Conservation (phyloP, 225 moss, liverwort and hornwort species). For the Antitrichia curtipendula region DNA sequence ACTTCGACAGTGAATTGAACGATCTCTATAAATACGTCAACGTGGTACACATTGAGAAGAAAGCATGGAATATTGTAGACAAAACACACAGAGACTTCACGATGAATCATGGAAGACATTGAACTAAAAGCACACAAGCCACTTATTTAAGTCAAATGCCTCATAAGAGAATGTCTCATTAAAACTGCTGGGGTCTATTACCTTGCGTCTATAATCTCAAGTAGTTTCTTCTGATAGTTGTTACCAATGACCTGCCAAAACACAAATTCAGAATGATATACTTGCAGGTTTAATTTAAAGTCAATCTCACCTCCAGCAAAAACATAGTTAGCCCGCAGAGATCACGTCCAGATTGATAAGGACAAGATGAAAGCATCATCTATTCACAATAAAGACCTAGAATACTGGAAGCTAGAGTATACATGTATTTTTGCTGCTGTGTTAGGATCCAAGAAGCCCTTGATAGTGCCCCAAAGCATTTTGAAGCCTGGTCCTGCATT, state of each 20-base stretch:
- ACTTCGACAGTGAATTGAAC: not conserved
- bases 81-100: not conserved
- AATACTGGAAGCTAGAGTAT: not conserved
- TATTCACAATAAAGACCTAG: not conserved
- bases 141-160: not conserved
- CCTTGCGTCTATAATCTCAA: conserved; percentile 55
- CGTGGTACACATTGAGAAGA: not conserved
- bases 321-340: not conserved
- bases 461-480: conserved; percentile 50
- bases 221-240: conserved; percentile 47
- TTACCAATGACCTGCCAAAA: conserved; percentile 40
- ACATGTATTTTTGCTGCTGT: conserved; percentile 50
- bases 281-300: not conserved
- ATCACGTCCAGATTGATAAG: not conserved
- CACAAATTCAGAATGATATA: not conserved
- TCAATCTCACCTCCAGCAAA: not conserved
- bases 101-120: not conserved
- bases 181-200: not conserved
- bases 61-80: not conserved
- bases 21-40: not conserved
- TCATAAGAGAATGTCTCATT: not conserved
- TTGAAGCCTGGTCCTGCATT: conserved; percentile 60
- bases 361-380: not conserved
- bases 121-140: not conserved
- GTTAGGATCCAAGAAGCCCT: conserved; percentile 50